Percentiles rank a stretch among this genome's conserved stretches.
Conservation (phyloP, 176 grass and related monocot species). For the Lolium rigidum region DNA sequence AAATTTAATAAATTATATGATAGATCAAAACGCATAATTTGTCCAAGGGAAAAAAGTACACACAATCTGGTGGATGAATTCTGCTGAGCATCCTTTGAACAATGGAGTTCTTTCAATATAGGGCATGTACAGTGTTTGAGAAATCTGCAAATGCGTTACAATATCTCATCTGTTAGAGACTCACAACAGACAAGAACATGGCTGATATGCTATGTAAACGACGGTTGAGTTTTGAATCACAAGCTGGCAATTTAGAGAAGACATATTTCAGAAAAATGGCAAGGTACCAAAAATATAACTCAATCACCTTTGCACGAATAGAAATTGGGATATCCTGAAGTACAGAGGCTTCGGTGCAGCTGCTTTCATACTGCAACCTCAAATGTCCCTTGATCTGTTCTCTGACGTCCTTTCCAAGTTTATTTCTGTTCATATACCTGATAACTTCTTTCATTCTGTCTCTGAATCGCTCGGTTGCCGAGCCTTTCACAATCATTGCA, state of each 20-base stretch:
- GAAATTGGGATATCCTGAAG: conserved; percentile 92
- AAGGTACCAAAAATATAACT: conserved; percentile 3
- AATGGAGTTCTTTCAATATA: conserved; percentile 71
- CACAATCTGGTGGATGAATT: conserved; percentile 99
- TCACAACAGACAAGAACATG: conserved; percentile 21
- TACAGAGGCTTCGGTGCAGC: conserved; percentile 87
- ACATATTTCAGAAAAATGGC: too few species aligned
- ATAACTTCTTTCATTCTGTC: conserved; percentile 99
- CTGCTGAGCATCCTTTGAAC: conserved; percentile 91
- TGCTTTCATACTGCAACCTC: conserved; percentile 92
- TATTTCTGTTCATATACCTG: conserved; percentile 95
- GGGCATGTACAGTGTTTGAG: conserved; percentile 83
- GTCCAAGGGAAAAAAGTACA: conserved; percentile 21
- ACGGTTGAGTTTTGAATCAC: not conserved
- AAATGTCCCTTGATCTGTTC: conserved; percentile 93
- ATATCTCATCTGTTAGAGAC: conserved; percentile 4
- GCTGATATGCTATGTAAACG: conserved; percentile 1
- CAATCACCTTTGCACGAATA: conserved; percentile 82
- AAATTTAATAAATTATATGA: conserved; percentile 3
- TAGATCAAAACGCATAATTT: not conserved
- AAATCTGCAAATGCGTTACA: conserved; percentile 69
- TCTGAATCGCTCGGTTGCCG: conserved; percentile 85
- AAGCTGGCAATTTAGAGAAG: conserved; percentile 3
- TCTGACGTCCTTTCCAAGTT: conserved; percentile 80
- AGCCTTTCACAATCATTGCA: conserved; percentile 97